A percentile compares a stretch with the other conserved stretches of the same genome.
Conservation (phyloP, 2,329 filamentous ascomycete genomes). For the Neopestalotiopsis clavispora region DNA sequence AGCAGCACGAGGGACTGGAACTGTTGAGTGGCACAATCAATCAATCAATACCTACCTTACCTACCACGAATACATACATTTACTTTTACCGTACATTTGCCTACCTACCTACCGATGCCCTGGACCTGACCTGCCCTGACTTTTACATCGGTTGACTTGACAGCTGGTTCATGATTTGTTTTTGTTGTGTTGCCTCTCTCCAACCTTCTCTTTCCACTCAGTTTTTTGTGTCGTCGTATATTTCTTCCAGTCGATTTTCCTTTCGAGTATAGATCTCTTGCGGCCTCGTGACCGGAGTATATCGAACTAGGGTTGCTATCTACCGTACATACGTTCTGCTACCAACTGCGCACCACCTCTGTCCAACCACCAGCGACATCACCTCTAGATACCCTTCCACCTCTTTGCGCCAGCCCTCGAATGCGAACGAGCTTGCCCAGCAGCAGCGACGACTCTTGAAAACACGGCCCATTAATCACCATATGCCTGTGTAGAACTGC, state of each 20-base stretch:
- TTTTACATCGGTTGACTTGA: background rate
- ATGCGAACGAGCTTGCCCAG: background rate
- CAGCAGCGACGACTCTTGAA: slow-evolving; percentile 18
- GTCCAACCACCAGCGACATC: background rate
- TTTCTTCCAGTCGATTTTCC: background rate
- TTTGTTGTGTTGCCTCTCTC: background rate
- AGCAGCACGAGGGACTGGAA: slow-evolving; percentile 10
- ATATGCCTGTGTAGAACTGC: slow-evolving; percentile 1
- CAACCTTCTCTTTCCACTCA: background rate
- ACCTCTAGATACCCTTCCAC: background rate
- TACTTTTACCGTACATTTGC: no score
- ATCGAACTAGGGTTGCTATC: background rate
- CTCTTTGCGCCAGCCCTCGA: background rate
- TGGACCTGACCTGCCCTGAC: background rate
- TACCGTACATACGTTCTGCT: background rate
- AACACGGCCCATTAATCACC: slow-evolving; percentile 7
- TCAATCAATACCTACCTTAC: background rate
- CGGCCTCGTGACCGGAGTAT: background rate
- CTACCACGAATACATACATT: no score
- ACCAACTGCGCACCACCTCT: background rate
- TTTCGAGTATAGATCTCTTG: background rate
- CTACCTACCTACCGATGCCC: background rate
- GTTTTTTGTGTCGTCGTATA: background rate
- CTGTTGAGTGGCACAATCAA: slow-evolving; percentile 1
- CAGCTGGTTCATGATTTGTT: background rate